phyloP scores from a whole-genome alignment of 208 protist species.

The Wallacemonas sp. region DNA sequence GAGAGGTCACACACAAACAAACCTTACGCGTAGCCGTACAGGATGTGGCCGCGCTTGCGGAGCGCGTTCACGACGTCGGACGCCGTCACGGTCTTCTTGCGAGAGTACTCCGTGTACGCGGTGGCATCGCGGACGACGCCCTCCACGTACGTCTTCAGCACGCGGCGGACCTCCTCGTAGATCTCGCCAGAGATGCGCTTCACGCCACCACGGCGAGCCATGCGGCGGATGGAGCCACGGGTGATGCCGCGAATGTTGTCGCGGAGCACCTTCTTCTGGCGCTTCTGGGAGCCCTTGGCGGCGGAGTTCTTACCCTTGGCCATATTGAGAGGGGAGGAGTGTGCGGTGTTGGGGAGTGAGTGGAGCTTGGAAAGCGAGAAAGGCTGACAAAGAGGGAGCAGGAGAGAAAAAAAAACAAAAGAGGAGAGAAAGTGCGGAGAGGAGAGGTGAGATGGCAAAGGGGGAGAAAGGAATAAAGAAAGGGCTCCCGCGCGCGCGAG shows the following conservation, averaged over 20 bases:
- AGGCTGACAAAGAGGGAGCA: neutral
- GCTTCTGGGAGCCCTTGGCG: slow-evolving; percentile 77
- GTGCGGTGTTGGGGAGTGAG: neutral
- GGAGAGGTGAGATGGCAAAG: neutral
- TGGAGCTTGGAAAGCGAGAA: slow-evolving; percentile 5
- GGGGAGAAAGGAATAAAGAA: neutral
- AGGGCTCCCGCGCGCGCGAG: neutral
- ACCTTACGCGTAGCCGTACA: slow-evolving; percentile 86
- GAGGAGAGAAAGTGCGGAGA: neutral
- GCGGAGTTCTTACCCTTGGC: slow-evolving; percentile 10
- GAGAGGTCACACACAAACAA: too few relatives aligned
- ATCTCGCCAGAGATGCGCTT: slow-evolving; percentile 85
- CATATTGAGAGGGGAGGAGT: neutral
- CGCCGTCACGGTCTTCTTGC: slow-evolving; percentile 85
- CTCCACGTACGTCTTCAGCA: slow-evolving; percentile 87
- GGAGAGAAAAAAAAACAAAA: too few relatives aligned
- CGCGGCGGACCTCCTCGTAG: slow-evolving; percentile 72
- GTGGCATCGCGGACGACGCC: slow-evolving; percentile 80
- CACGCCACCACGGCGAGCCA: slow-evolving; percentile 92
- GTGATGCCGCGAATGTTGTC: slow-evolving; percentile 89
- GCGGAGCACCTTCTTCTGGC: slow-evolving; percentile 86
- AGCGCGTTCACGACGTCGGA: slow-evolving; percentile 89
- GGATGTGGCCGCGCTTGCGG: slow-evolving; percentile 84
- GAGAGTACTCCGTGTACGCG: slow-evolving; percentile 85
- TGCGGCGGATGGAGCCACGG: slow-evolving; percentile 85